Percentiles rank a stretch among this genome's conserved stretches.
Conservation (phyloP, 768 basidiomycete species). For the Russula abietina region DNA sequence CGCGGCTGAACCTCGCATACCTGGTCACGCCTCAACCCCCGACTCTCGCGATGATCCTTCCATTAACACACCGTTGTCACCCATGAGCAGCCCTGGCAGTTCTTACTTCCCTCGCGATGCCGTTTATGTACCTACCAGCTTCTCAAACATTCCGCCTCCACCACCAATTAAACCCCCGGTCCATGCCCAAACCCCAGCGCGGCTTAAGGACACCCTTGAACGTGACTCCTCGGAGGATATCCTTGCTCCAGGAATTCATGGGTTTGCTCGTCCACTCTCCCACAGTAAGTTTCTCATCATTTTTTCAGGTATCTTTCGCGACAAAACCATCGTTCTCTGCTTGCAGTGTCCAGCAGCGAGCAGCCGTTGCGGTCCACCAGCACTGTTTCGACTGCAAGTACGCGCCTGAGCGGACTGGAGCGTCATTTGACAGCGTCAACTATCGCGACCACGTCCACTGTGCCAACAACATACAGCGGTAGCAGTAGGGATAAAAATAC, state of each 20-base stretch:
- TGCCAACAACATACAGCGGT: constrained; percentile 12
- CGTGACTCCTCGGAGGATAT: constrained; percentile 24
- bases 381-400: constrained; percentile 20
- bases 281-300: constrained; percentile 18
- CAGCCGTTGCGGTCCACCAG: constrained; percentile 17
- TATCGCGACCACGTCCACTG: constrained; percentile 14
- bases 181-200: neutral
- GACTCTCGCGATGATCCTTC: constrained; percentile 17
- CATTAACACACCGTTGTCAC: neutral
- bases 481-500: constrained; percentile 6
- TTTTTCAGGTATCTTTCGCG: constrained; percentile 4
- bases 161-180: constrained; percentile 11
- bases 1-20: constrained; percentile 29
- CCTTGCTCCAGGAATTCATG: constrained; percentile 15
- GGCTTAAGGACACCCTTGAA: neutral
- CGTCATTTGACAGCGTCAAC: constrained; percentile 24
- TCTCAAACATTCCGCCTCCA: constrained; percentile 13
- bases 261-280: constrained; percentile 21
- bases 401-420: constrained; percentile 11
- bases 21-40: constrained; percentile 22
- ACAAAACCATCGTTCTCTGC: neutral
- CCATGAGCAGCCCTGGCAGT: neutral
- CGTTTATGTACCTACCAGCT: neutral
- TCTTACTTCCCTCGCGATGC: constrained; percentile 14
- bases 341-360: constrained; percentile 17